Conservation (phyloP, 2,329 filamentous ascomycete genomes). For the Sclerotinia spermophila region DNA sequence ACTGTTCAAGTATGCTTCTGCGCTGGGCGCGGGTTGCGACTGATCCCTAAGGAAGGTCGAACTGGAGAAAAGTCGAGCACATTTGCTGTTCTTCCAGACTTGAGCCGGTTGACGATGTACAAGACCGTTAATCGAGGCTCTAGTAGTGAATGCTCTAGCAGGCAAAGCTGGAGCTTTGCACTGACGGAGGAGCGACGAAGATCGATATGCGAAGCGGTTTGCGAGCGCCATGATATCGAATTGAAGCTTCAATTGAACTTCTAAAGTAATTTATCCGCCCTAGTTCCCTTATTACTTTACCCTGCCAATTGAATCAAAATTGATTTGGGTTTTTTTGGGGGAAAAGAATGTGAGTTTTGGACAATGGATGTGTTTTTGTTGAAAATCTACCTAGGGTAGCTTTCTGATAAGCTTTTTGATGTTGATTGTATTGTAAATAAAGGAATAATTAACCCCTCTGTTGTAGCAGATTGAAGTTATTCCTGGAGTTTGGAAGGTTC, state of each 20-base stretch:
- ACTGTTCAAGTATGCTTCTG: conserved; percentile 85
- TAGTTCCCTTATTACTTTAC: conserved; percentile 20
- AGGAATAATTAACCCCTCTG: conserved; percentile 20
- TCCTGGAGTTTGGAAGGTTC: conserved; percentile 33
- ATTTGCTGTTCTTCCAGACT: conserved; percentile 29
- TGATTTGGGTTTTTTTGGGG: conserved; percentile 1
- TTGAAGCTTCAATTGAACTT: conserved; percentile 27
- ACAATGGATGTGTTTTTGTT: conserved; percentile 1
- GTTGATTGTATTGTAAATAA: conserved; percentile 16
- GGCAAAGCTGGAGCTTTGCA: conserved; percentile 28
- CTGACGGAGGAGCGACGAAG: conserved; percentile 36
- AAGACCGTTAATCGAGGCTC: conserved; percentile 29
- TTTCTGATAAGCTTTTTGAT: conserved; percentile 16
- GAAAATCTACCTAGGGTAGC: conserved; percentile 8
- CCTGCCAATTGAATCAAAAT: conserved; percentile 17
- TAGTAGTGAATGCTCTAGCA: conserved; percentile 34
- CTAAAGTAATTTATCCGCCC: conserved; percentile 17
- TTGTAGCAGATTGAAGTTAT: conserved; percentile 21
- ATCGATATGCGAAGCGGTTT: conserved; percentile 33
- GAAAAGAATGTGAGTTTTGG: conserved; percentile 16
- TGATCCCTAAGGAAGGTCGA: conserved; percentile 29
- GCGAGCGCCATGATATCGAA: conserved; percentile 36
- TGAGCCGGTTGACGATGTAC: conserved; percentile 27
- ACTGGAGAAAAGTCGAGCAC: conserved; percentile 35
- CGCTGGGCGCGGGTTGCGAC: conserved; percentile 69